Conservation (phyloP, 352 stramenopile genomes). For the Thraustochytrium striatum region DNA sequence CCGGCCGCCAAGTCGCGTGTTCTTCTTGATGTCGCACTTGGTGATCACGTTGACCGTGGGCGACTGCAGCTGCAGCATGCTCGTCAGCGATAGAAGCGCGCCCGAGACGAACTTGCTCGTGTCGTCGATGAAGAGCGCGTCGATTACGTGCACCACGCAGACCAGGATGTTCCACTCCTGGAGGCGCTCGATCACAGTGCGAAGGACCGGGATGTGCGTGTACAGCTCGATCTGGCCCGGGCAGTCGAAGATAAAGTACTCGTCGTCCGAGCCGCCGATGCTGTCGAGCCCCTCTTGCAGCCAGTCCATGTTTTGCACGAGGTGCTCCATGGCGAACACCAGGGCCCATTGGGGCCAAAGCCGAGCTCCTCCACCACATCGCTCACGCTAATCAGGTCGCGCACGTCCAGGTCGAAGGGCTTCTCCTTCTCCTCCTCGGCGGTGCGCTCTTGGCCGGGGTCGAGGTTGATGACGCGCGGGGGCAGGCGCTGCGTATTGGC, state of each 20-base stretch:
- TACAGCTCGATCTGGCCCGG: constrained; percentile 88
- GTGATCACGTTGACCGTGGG: constrained; percentile 85
- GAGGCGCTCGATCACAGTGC: constrained; percentile 56
- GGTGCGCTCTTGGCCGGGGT: constrained; percentile 51
- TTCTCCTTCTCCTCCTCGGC: constrained; percentile 54
- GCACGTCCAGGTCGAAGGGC: constrained; percentile 62
- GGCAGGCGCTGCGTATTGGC: constrained; percentile 56
- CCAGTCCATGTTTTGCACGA: constrained; percentile 87
- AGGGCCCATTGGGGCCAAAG: constrained; percentile 96
- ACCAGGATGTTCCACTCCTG: constrained; percentile 78
- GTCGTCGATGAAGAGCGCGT: constrained; percentile 87
- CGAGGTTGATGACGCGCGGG: constrained; percentile 54
- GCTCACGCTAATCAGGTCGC: constrained; percentile 89
- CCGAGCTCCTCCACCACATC: constrained; percentile 94
- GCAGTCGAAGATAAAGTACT: constrained; percentile 98
- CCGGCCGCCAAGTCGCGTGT: background rate
- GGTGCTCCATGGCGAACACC: constrained; percentile 98
- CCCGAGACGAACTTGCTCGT: constrained; percentile 96
- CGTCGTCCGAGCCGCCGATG: constrained; percentile 72
- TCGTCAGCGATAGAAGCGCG: constrained; percentile 88
- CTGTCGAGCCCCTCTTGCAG: constrained; percentile 82
- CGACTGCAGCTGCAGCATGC: constrained; percentile 97
- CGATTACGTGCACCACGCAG: constrained; percentile 82
- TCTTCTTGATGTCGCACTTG: constrained; percentile 70
- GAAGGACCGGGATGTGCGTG: constrained; percentile 81